Percentiles rank a stretch among this genome's conserved stretches.
These are phyloP conservation scores for Medicago lupulina DNA, from an alignment of 306 rosid genomes.

Conservation along the genomic window DNA sequence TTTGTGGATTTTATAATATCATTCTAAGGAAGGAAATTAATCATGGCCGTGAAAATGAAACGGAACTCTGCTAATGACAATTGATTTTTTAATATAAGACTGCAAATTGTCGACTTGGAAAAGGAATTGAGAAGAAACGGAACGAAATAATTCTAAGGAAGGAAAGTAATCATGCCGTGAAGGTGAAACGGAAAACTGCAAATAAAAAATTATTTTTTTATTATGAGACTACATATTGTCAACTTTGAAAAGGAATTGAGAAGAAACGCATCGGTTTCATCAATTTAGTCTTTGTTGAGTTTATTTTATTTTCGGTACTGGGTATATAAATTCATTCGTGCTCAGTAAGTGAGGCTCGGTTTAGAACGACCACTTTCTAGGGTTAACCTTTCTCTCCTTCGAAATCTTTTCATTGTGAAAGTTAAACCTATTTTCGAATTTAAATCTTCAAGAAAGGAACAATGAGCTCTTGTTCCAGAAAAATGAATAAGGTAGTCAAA, in stretches of 20 bases:
- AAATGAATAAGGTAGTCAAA: constrained; percentile 45
- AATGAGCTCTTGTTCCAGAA: constrained; percentile 12
- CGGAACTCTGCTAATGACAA: constrained; percentile 34
- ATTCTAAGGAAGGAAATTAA: constrained; percentile 37
- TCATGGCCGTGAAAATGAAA: constrained; percentile 30
- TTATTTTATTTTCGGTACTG: not conserved
- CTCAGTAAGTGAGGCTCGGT: constrained; percentile 19
- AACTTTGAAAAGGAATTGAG: constrained; percentile 5
- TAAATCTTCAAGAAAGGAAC: constrained; percentile 26
- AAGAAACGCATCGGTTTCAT: constrained; percentile 22
- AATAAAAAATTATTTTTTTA: not conserved
- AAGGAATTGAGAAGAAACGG: not conserved
- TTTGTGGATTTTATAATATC: constrained; percentile 11
- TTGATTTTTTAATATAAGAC: constrained; percentile 2
- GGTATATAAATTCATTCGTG: constrained; percentile 14
- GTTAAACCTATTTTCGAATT: constrained; percentile 8
- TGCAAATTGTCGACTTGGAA: not conserved
- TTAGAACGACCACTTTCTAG: not conserved
- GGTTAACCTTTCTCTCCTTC: not conserved
- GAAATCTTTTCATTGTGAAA: constrained; percentile 12
- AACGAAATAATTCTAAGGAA: constrained; percentile 20
- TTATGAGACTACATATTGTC: not conserved
- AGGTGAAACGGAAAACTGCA: constrained; percentile 27
- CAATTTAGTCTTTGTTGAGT: not conserved
- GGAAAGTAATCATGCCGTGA: constrained; percentile 33